Percentiles rank a stretch among this genome's conserved stretches.
These are phyloP conservation scores for Colletotrichum phormii DNA, from an alignment of 2,329 filamentous ascomycete genomes.

Conservation along the genomic window DNA sequence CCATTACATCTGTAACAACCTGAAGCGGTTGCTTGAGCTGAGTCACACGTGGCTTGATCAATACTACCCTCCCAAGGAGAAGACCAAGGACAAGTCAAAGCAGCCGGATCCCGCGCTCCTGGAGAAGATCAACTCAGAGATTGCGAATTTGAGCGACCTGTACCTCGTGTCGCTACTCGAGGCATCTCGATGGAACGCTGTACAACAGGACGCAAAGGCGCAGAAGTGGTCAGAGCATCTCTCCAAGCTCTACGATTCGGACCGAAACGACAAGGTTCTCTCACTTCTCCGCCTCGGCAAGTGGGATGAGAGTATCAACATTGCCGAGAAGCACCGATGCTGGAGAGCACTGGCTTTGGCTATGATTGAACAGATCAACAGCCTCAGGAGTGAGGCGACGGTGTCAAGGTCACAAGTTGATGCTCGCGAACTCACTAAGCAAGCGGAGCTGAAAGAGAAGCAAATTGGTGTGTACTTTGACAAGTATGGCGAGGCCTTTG, in stretches of 20 bases:
- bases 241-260: constrained; percentile 59
- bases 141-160: constrained; percentile 64
- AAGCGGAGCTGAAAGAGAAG: constrained; percentile 59
- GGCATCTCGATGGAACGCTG: constrained; percentile 61
- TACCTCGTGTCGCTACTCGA: constrained; percentile 67
- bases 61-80: constrained; percentile 49
- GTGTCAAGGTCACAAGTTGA: constrained; percentile 29
- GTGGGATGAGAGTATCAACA: constrained; percentile 67
- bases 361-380: constrained; percentile 64
- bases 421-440: constrained; percentile 51
- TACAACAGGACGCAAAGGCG: constrained; percentile 56
- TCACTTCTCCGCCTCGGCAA: constrained; percentile 65
- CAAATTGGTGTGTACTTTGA: constrained; percentile 67
- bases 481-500: constrained; percentile 74
- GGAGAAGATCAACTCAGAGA: constrained; percentile 57
- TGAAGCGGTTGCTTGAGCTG: constrained; percentile 70
- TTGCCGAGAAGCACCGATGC: constrained; percentile 69
- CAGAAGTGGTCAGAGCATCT: constrained; percentile 59
- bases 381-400: constrained; percentile 34
- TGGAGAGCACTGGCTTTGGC: constrained; percentile 67
- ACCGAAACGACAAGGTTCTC: constrained; percentile 64
- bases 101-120: constrained; percentile 55
- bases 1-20: constrained; percentile 69
- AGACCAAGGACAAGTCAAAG: constrained; percentile 44
- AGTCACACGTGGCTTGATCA: constrained; percentile 66